Evolutionary conservation across 139 green algal species (phyloP).

Genomic region (Mesostigma viride): DNA sequence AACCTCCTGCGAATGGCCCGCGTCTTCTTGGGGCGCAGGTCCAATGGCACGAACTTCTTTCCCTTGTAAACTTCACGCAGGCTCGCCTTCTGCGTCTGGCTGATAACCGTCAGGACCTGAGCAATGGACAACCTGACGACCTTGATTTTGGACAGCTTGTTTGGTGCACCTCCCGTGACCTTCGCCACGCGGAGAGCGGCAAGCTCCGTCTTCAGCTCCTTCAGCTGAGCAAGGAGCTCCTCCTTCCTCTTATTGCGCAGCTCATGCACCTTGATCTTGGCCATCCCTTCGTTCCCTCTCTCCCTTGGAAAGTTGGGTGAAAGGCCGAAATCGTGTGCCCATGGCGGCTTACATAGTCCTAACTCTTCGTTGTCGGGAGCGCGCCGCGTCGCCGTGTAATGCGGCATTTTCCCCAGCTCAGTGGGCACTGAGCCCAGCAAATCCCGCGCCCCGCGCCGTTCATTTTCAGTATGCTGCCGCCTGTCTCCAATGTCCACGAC

Average conservation of each 20-base stretch:
- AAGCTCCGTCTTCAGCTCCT: slow-evolving; percentile 94
- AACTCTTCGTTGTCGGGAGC: no score
- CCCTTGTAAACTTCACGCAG: slow-evolving; percentile 66
- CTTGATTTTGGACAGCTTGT: slow-evolving; percentile 99
- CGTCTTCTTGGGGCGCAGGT: slow-evolving; percentile 94
- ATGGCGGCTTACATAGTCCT: no score
- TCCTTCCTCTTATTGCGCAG: slow-evolving; percentile 84
- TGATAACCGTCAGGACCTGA: slow-evolving; percentile 88
- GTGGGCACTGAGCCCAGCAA: no score
- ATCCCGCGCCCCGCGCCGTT: no score
- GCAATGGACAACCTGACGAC: slow-evolving; percentile 87
- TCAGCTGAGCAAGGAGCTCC: slow-evolving; percentile 82
- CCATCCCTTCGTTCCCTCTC: no score
- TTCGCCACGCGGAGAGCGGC: slow-evolving; percentile 89
- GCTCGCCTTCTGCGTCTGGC: slow-evolving; percentile 73
- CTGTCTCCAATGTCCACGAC: no score
- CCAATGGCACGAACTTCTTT: slow-evolving; percentile 86
- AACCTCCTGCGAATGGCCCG: slow-evolving; percentile 80
- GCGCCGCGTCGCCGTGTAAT: no score
- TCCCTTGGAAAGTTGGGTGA: no score
- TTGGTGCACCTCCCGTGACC: slow-evolving; percentile 95
- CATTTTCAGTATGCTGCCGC: no score
- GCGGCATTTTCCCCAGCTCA: no score
- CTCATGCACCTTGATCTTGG: slow-evolving; percentile 88
- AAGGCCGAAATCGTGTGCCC: no score